Evolutionary conservation across 2,329 filamentous ascomycete species (phyloP), one percentile per base, ranked within the genome.

Genomic region (Aspergillus vadensis): DNA sequence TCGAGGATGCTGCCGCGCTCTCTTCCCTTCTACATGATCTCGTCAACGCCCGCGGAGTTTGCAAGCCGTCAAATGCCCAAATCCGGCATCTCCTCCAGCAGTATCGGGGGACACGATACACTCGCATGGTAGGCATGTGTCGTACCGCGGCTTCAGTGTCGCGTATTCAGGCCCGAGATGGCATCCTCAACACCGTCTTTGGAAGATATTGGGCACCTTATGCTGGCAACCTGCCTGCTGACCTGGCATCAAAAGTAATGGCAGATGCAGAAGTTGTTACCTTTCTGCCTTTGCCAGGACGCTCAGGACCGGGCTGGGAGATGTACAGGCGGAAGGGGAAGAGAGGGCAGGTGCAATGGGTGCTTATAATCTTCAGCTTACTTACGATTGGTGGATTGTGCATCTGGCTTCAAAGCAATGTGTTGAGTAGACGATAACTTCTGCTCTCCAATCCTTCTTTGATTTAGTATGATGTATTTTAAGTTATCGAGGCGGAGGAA

Each of bases 1-100:
- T 80, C 15, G 77, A 80, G 63, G 72, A 71, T 55, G 76, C 72
- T 2, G 77, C 76, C 5, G 66, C 67, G 9, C 63, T 79, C 4
- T 69, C 74, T 10, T 77, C 76, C 38, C 62, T 67, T 10, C 62
- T 78, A 4, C 47, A 70, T 30, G 48, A 50, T 1, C 41, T 63
- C n/a, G 36, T 49, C 15, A 60, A 61, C 7, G 52, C 21, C 9
- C 8, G 48, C 4, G 30, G 23, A 8, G 19, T 15, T 19, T n/a
- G 30, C 7, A 36, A 48, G 6, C 58, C 44, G 2, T 54, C 63
- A 5, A 43, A 50, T 27, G 10, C 19, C 12, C 51, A 63, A 36
- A 54, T 63, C 9, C 4, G 49, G 1, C 17, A 43, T 3, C 44
- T 51, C 3, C 62, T 69, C 8, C 21, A 52, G 15, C 41, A 54